Percentiles rank a stretch among this genome's conserved stretches.
Evolutionary conservation across 2,329 filamentous ascomycete species (phyloP).

Genomic region (Ascocoryne sarcoides): DNA sequence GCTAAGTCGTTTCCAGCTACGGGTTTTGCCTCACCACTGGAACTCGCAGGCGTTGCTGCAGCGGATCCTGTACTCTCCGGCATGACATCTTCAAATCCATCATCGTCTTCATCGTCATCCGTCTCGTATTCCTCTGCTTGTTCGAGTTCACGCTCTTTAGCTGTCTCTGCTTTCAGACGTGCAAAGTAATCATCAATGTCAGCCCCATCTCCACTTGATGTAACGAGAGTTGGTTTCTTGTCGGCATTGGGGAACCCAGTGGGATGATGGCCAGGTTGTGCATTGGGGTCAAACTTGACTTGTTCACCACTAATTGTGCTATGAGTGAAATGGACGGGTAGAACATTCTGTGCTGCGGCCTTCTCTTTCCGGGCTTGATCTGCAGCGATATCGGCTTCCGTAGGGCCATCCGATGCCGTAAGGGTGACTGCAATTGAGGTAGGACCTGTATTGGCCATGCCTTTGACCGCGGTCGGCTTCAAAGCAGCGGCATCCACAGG

Average conservation of each 20-base stretch:
- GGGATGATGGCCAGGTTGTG: constrained; percentile 31
- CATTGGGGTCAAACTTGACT: constrained; percentile 36
- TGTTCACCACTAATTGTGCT: constrained; percentile 59
- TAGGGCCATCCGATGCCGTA: constrained; percentile 55
- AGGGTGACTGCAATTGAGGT: constrained; percentile 64
- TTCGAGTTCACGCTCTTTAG: constrained; percentile 38
- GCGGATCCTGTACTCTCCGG: constrained; percentile 19
- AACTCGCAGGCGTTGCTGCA: constrained; percentile 1
- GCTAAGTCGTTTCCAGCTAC: constrained; percentile 15
- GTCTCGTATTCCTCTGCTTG: constrained; percentile 43
- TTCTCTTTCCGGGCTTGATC: constrained; percentile 58
- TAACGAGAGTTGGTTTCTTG: constrained; percentile 34
- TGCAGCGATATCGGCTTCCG: constrained; percentile 57
- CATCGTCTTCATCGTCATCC: constrained; percentile 36
- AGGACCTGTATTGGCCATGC: constrained; percentile 55
- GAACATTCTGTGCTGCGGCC: constrained; percentile 57
- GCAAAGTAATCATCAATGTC: constrained; percentile 61
- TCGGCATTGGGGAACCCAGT: constrained; percentile 33
- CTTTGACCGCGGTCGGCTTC: constrained; percentile 60
- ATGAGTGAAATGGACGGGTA: constrained; percentile 64
- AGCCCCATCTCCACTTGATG: constrained; percentile 38
- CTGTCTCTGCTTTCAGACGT: constrained; percentile 53
- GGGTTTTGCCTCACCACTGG: constrained; percentile 11
- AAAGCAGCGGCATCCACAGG: constrained; percentile 44
- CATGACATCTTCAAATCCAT: constrained; percentile 40